Conservation (phyloP, 2,329 filamentous ascomycete genomes). For the Gremmenia infestans region DNA sequence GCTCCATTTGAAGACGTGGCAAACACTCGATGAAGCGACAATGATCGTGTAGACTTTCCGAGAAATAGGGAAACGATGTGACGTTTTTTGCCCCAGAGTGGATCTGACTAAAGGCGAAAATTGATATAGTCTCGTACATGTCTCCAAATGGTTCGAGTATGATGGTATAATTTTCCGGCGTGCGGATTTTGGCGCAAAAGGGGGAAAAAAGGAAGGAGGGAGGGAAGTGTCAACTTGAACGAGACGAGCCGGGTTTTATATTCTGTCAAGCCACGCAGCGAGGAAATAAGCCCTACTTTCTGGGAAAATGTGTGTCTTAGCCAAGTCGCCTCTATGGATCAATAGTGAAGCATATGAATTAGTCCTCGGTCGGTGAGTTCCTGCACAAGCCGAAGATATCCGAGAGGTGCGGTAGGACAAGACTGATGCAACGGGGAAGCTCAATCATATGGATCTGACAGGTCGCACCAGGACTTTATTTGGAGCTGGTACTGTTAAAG, state of each 20-base stretch:
- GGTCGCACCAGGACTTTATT: not conserved
- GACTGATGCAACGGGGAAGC: conserved; percentile 8
- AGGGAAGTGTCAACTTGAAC: not conserved
- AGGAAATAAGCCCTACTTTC: conserved; percentile 3
- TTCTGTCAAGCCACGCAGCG: not conserved
- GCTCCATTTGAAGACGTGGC: not conserved
- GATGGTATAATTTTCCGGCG: not conserved
- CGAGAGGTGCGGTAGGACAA: conserved; percentile 15
- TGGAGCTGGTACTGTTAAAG: too few species aligned
- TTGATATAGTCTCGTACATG: not conserved
- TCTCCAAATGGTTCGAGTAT: not conserved
- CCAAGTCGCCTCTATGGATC: not conserved
- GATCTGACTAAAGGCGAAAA: not conserved
- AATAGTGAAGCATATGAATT: not conserved
- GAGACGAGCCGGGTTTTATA: conserved; percentile 1
- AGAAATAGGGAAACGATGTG: too few species aligned
- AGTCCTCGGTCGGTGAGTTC: too few species aligned
- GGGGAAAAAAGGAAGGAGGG: not conserved
- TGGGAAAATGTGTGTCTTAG: conserved; percentile 12
- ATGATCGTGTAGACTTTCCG: not conserved
- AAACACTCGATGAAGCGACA: not conserved
- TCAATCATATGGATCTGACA: not conserved
- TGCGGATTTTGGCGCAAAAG: not conserved
- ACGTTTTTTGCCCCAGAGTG: not conserved
- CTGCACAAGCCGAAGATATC: not conserved